These are phyloP conservation scores for Xylaria bambusicola DNA, from an alignment of 495 filamentous ascomycete species.

Conservation along the genomic window DNA sequence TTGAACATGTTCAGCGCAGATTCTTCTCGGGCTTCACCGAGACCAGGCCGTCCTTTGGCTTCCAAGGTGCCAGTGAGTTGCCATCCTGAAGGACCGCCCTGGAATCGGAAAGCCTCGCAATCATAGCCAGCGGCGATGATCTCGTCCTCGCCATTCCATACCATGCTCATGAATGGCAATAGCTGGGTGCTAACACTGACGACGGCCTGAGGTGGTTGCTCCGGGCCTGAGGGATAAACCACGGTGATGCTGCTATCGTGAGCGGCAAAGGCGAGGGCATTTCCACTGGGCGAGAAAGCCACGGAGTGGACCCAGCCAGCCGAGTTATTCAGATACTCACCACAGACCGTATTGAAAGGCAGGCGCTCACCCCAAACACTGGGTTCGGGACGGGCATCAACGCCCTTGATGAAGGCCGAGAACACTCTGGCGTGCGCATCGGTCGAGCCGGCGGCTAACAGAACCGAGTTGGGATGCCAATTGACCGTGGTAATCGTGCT, in stretches of 20 bases:
- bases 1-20: conserved; percentile 98
- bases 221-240: conserved; percentile 90
- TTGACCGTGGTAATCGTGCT: conserved; percentile 90
- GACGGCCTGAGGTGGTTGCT: conserved; percentile 86
- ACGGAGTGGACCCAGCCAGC: conserved; percentile 95
- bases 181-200: conserved; percentile 86
- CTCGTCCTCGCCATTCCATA: conserved; percentile 91
- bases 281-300: conserved; percentile 86
- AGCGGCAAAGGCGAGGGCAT: conserved; percentile 85
- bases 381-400: conserved; percentile 83
- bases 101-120: conserved; percentile 90
- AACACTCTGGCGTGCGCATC: conserved; percentile 98
- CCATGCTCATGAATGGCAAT: conserved; percentile 84
- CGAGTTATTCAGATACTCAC: conserved; percentile 91
- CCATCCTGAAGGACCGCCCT: conserved; percentile 83
- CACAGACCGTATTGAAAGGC: conserved; percentile 97
- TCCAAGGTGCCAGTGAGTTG: conserved; percentile 82
- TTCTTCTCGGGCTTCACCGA: conserved; percentile 52
- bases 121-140: conserved; percentile 97
- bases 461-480: conserved; percentile 97
- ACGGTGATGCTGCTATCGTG: conserved; percentile 96
- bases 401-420: conserved; percentile 92
- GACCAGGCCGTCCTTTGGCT: conserved; percentile 66
- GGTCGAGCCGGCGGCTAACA: conserved; percentile 90
- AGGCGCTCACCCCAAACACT: conserved; percentile 92